Conservation (phyloP, 2,329 filamentous ascomycete species). For the Lecanicillium sp. region DNA sequence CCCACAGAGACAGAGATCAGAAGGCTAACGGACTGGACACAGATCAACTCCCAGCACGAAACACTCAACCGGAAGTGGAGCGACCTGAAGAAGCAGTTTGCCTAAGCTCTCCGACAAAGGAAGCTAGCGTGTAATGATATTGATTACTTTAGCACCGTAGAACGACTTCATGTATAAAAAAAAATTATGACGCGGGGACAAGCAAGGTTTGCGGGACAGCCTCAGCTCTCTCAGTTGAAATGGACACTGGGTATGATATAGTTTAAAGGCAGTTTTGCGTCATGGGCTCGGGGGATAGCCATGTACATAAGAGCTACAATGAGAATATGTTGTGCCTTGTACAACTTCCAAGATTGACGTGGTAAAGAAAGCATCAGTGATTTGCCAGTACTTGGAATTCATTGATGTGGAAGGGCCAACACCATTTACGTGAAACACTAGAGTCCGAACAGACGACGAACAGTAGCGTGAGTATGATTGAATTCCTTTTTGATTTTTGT, state of each 20-base stretch:
- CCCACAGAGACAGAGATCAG: background rate
- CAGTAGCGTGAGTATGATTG: background rate
- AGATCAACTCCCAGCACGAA: slow-evolving; percentile 68
- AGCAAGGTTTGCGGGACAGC: too few species aligned
- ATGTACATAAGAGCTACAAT: too few species aligned
- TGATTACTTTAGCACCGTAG: slow-evolving; percentile 1
- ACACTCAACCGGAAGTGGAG: slow-evolving; percentile 69
- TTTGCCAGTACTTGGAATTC: too few species aligned
- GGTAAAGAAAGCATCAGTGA: too few species aligned
- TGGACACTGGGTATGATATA: background rate
- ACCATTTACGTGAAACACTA: too few species aligned
- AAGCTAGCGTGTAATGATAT: slow-evolving; percentile 3
- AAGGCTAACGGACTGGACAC: slow-evolving; percentile 1
- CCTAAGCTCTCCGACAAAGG: slow-evolving; percentile 18
- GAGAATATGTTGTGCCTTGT: too few species aligned
- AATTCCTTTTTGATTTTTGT: slow-evolving; percentile 8
- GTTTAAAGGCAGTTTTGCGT: too few species aligned
- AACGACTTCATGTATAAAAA: background rate
- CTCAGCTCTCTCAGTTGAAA: background rate
- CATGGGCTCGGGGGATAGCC: too few species aligned
- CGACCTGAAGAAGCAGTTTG: slow-evolving; percentile 58
- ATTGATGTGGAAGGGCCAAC: too few species aligned
- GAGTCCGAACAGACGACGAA: too few species aligned
- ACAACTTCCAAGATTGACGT: too few species aligned
- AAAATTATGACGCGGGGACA: background rate